Conservation (phyloP, 257 asterid genomes). For the Solanum arcanum region DNA sequence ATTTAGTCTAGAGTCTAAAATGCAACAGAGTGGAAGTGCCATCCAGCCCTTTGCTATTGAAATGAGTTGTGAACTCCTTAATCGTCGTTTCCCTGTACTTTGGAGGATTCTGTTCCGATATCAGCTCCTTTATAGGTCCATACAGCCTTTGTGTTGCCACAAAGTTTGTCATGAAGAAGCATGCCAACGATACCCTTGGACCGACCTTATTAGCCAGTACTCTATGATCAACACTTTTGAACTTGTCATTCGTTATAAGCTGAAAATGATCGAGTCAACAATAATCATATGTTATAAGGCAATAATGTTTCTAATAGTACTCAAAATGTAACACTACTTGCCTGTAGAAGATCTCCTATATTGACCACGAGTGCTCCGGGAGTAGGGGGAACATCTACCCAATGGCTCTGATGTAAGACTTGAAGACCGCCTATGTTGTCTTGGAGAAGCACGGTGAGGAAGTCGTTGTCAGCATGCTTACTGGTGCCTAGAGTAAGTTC, state of each 20-base stretch:
- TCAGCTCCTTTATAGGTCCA: constrained; percentile 12
- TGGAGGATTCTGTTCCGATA: constrained; percentile 12
- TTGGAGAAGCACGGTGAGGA: constrained; percentile 20
- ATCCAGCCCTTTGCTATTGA: constrained; percentile 4
- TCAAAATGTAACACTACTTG: background rate
- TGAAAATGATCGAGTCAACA: background rate
- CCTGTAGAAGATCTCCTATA: constrained; percentile 21
- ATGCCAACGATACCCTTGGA: constrained; percentile 15
- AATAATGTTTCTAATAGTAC: background rate
- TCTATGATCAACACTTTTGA: constrained; percentile 12
- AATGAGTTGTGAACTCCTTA: background rate
- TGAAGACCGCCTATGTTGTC: constrained; percentile 16
- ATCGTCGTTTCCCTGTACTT: constrained; percentile 14
- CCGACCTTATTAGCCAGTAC: constrained; percentile 10
- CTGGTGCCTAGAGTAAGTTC: constrained; percentile 9
- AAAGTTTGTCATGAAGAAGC: constrained; percentile 12
- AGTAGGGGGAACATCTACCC: constrained; percentile 24
- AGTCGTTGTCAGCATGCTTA: constrained; percentile 9
- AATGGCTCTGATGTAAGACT: constrained; percentile 12
- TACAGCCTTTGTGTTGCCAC: constrained; percentile 1
- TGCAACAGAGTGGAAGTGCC: constrained; percentile 11
- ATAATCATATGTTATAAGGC: background rate
- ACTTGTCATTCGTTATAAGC: constrained; percentile 17
- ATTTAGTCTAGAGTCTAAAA: background rate
- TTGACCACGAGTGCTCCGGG: constrained; percentile 18